phyloP scores from a whole-genome alignment of 257 asterid genomes.

The Gynochthodes officinalis region DNA sequence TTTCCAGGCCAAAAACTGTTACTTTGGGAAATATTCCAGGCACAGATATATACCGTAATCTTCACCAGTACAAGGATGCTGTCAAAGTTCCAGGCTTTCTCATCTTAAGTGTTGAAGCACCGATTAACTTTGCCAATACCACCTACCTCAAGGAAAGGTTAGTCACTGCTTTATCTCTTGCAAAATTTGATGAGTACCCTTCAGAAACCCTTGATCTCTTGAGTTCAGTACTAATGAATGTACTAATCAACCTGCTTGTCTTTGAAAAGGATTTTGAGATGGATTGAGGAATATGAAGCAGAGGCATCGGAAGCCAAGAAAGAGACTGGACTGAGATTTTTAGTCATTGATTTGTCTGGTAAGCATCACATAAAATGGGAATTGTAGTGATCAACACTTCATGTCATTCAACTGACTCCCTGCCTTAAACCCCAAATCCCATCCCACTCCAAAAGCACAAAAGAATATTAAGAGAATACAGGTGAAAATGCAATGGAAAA shows the following conservation, averaged over 20 bases:
- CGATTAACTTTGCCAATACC: slow-evolving; percentile 76
- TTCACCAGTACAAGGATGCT: slow-evolving; percentile 73
- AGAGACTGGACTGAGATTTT: slow-evolving; percentile 41
- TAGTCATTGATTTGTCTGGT: slow-evolving; percentile 76
- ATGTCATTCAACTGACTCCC: too few relatives aligned
- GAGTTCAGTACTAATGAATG: not conserved
- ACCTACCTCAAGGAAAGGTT: slow-evolving; percentile 87
- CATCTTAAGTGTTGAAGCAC: slow-evolving; percentile 73
- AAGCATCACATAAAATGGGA: slow-evolving; percentile 17
- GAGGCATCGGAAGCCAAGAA: slow-evolving; percentile 37
- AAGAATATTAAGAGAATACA: not conserved
- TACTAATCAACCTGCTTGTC: not conserved
- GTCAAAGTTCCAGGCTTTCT: slow-evolving; percentile 54
- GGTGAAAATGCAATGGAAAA: not conserved
- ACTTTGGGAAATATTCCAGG: slow-evolving; percentile 78
- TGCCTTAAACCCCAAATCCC: too few relatives aligned
- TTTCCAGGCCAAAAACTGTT: slow-evolving; percentile 79
- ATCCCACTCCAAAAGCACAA: not conserved
- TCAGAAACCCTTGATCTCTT: not conserved
- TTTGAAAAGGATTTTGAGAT: slow-evolving; percentile 56
- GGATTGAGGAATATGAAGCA: slow-evolving; percentile 61
- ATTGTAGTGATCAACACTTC: not conserved
- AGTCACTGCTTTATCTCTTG: slow-evolving; percentile 5
- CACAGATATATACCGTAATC: slow-evolving; percentile 61
- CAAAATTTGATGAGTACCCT: not conserved